Evolutionary conservation across 176 grass and related monocot species (phyloP), one percentile per base, ranked within the genome.

Genomic region (barley (Hordeum vulgare)): DNA sequence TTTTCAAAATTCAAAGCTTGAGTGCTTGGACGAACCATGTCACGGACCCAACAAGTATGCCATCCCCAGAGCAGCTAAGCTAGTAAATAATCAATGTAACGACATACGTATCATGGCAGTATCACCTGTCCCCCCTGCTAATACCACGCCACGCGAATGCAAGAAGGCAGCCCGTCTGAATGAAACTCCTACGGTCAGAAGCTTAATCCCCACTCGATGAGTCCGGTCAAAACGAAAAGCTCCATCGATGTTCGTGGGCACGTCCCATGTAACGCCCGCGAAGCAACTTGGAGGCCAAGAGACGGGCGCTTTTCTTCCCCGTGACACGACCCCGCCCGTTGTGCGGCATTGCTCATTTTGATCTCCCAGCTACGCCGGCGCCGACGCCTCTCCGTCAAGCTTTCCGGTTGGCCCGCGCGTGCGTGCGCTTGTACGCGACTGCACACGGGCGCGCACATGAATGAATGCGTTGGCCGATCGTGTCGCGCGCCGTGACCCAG

Each of bases 211-310:
- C 72, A 89, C 88, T 81, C 31, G 33, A 71, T 17, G 33, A 71
- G 61, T 35, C 34, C 71, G 37, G 54, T 81, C 77, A 79, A 80
- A 36, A 70, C 3, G 14, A 69, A 0, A 41, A 67, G 2, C 18
- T n/a, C 56, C 53, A 81, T 28, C 42, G 62, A 77, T 62, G 40
- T 31, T 71, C 69, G 53, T 14, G 69, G 77, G 6, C 27, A 60
- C 41, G 9, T 62, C 63, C 36, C 26, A 41, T 11, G 61, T 54
- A 49, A 66, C 42, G 66, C 41, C 6, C 0, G 5, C 5, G 17
- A 81, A 76, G 77, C 49, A 85, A 26, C 82, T 89, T 85, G 23
- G 40, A 76, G 28, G n/a, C 0, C 17, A 88, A 71, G 77, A 85
- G 65, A 58, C 39, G 53, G 63, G n/a, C 20, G 9, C 47, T 51